Base-by-base conservation (phyloP, 805 yeast species). In the Millerozyma acaciae region DNA sequence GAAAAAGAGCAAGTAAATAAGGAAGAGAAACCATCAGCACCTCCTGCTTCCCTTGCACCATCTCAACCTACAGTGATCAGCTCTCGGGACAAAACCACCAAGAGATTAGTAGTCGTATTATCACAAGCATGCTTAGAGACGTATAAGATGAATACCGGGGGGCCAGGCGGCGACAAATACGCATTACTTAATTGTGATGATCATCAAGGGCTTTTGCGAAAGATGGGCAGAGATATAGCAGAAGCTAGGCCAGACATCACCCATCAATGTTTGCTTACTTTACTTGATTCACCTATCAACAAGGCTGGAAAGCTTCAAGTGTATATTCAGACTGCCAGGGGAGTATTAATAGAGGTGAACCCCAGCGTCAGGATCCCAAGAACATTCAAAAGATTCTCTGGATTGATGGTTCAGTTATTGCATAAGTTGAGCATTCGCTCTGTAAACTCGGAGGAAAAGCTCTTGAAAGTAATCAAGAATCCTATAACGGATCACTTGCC, bases 161-260 rank as follows among this genome's bases (percentile, higher is more conserved):
- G 80, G 7, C 78, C 82, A 32, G 94, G 90, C 32, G 72, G 71
- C 21, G 97, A 93, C 55, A 87, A 93, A 59, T 93, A 82, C 54
- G 97, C 95, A 0, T 65, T 93, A 40, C 71, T 93, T 52, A 93
- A 93, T 67, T 93, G 98, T 70, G 98, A 93, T 60, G 98, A 93
- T 57, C 98, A 93, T 59, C 98, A 93, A 65, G 97, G 97, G 10
- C 69, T 90, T 33, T 68, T 93, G 50, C 83, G 90, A 59, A 90
- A 88, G 57, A 87, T 90, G 95, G 95, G 95, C 33, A 78, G 97
- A 55, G 97, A 93, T 55, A 90, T 93, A 43, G 86, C 95, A 30
- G 98, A 93, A 55, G 97, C 97, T 6, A 79, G 98, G 60, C 98
- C 98, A n/a, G 98, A 93, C 60, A 93, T 93, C 51, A 93, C 98